Conservation (phyloP, 2,329 filamentous ascomycete species). For the Ophiosphaerella herpotricha region DNA sequence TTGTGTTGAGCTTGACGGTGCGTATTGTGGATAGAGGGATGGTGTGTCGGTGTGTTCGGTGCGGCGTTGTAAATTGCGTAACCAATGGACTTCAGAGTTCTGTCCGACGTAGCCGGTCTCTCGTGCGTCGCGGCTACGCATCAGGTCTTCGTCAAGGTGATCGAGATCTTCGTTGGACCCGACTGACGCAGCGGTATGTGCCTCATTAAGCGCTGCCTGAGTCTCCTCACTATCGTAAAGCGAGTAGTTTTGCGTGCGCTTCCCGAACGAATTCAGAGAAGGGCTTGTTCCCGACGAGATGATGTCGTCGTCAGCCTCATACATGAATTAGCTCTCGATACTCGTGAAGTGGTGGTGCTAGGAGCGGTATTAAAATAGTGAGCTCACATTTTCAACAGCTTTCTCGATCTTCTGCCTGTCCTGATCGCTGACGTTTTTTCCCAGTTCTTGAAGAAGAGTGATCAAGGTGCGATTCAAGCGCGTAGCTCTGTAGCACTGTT, state of each 20-base stretch:
- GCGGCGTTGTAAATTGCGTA: constrained; percentile 35
- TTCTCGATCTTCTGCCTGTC: constrained; percentile 23
- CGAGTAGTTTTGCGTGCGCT: constrained; percentile 16
- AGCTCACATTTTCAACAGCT: constrained; percentile 23
- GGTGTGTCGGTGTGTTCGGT: constrained; percentile 11
- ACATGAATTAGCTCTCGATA: not conserved
- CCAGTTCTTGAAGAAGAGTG: constrained; percentile 21
- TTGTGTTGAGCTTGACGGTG: constrained; percentile 20
- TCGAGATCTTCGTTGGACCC: constrained; percentile 39
- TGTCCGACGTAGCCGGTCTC: constrained; percentile 42
- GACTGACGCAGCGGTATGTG: constrained; percentile 23
- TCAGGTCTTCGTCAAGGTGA: constrained; percentile 35
- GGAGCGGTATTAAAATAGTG: not conserved
- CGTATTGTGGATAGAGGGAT: constrained; percentile 15
- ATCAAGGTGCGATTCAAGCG: constrained; percentile 24
- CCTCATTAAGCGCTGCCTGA: constrained; percentile 19
- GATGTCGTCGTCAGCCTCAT: constrained; percentile 26
- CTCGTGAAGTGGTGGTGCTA: too few species aligned
- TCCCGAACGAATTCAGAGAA: constrained; percentile 12
- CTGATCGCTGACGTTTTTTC: constrained; percentile 12
- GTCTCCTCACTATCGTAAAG: not conserved
- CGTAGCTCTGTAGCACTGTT: constrained; percentile 16
- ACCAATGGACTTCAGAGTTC: constrained; percentile 42
- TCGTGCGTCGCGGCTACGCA: constrained; percentile 31
- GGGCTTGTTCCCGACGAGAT: constrained; percentile 3